These are phyloP conservation scores for Talaromyces sp. DNA, from an alignment of 2,329 filamentous ascomycete genomes.

Conservation along the genomic window DNA sequence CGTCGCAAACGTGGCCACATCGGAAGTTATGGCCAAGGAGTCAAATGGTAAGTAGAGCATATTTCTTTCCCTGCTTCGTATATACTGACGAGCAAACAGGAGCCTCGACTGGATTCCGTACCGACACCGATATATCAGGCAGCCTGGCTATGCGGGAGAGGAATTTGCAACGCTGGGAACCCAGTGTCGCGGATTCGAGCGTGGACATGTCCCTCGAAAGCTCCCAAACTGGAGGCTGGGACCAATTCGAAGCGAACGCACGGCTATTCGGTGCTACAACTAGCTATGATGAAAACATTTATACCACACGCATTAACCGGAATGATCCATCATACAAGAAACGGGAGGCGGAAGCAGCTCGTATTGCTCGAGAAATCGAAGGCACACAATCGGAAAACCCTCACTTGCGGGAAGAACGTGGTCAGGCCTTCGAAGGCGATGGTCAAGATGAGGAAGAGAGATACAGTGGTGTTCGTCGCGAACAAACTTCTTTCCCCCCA, in stretches of 20 bases:
- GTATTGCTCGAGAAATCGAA: constrained; percentile 86
- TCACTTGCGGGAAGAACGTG: constrained; percentile 85
- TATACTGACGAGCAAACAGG: constrained; percentile 42
- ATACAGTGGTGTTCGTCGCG: constrained; percentile 87
- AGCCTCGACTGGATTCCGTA: constrained; percentile 65
- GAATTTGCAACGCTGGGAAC: constrained; percentile 74
- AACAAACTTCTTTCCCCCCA: constrained; percentile 56
- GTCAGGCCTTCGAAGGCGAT: constrained; percentile 59
- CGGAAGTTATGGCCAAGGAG: constrained; percentile 45
- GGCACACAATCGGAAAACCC: constrained; percentile 64
- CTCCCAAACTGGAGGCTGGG: constrained; percentile 59
- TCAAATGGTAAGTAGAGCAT: constrained; percentile 39
- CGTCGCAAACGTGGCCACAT: constrained; percentile 48
- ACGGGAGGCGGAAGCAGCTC: constrained; percentile 70
- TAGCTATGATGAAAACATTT: constrained; percentile 89
- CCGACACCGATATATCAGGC: constrained; percentile 82
- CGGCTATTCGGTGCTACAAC: constrained; percentile 79
- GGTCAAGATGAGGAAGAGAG: constrained; percentile 87
- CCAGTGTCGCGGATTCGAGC: constrained; percentile 55
- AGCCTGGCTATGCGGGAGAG: constrained; percentile 64
- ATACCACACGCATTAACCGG: constrained; percentile 86
- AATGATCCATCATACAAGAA: constrained; percentile 75
- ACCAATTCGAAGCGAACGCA: constrained; percentile 91
- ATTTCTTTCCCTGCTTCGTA: neutral
- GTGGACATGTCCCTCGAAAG: constrained; percentile 68